phyloP scores from a whole-genome alignment of 1,284 basidiomycete genomes.

The Ustilago cynodontis region DNA sequence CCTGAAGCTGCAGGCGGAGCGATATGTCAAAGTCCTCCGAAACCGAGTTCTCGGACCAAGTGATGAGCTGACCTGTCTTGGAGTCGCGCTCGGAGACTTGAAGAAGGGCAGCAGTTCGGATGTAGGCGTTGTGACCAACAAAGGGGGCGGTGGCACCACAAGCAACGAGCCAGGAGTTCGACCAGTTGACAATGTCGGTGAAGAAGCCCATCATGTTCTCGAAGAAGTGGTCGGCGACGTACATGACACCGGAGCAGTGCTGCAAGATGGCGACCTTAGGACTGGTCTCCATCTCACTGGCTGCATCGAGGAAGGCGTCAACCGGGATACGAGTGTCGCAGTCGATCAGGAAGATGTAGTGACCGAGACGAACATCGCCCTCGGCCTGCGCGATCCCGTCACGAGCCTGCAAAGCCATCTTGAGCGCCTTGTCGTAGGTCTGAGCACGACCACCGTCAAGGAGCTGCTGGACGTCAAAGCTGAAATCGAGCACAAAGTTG shows the following conservation, averaged over 20 bases:
- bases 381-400: slow-evolving; percentile 69
- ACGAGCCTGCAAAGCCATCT: slow-evolving; percentile 72
- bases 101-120: slow-evolving; percentile 80
- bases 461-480: slow-evolving; percentile 80
- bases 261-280: slow-evolving; percentile 85
- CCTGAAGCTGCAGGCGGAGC: slow-evolving; percentile 70
- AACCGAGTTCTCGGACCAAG: slow-evolving; percentile 85
- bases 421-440: slow-evolving; percentile 36
- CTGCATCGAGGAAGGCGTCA: slow-evolving; percentile 86
- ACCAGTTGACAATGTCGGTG: slow-evolving; percentile 58
- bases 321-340: slow-evolving; percentile 86
- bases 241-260: slow-evolving; percentile 84
- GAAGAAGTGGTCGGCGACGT: slow-evolving; percentile 86
- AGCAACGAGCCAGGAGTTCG: slow-evolving; percentile 72
- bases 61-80: slow-evolving; percentile 77
- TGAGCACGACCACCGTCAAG: slow-evolving; percentile 71
- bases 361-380: slow-evolving; percentile 58
- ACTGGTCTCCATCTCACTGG: slow-evolving; percentile 79
- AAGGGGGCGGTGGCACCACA: slow-evolving; percentile 75
- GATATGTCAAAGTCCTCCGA: slow-evolving; percentile 86
- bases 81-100: slow-evolving; percentile 75
- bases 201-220: slow-evolving; percentile 86
- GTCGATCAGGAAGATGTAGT: slow-evolving; percentile 72
- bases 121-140: slow-evolving; percentile 84
- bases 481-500: slow-evolving; percentile 93